Percentiles rank a stretch among this genome's conserved stretches.
Conservation (phyloP, 257 asterid genomes). For the Marsdenia floribunda region DNA sequence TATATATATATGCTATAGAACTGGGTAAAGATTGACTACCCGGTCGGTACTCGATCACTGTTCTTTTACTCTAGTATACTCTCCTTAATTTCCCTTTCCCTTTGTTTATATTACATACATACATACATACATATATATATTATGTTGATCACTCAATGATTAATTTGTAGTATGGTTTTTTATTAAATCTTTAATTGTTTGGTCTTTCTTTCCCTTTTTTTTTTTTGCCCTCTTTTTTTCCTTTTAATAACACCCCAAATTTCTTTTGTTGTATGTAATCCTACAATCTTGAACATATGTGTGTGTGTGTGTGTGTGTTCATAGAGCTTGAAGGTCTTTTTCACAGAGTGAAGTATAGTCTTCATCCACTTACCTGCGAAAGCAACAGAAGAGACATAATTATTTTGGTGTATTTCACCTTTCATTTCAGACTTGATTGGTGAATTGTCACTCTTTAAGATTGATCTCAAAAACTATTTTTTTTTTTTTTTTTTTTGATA, state of each 20-base stretch:
- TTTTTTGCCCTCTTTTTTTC: too few relatives aligned
- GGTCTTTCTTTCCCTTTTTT: not conserved
- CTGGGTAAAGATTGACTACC: slow-evolving; percentile 10
- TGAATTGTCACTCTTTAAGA: slow-evolving; percentile 5
- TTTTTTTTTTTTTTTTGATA: too few relatives aligned
- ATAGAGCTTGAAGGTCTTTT: slow-evolving; percentile 15
- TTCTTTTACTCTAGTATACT: slow-evolving; percentile 4
- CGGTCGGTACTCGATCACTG: not conserved
- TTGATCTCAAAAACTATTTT: too few relatives aligned
- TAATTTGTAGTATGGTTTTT: not conserved
- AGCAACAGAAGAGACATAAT: slow-evolving; percentile 19
- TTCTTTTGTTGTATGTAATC: not conserved
- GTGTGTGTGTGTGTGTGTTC: too few relatives aligned
- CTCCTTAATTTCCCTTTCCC: not conserved
- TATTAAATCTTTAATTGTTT: too few relatives aligned
- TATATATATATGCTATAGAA: too few relatives aligned
- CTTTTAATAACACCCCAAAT: not conserved
- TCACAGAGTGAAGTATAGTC: slow-evolving; percentile 15
- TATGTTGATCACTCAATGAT: not conserved
- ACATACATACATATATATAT: too few relatives aligned
- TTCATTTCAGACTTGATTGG: slow-evolving; percentile 18
- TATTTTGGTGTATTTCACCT: slow-evolving; percentile 8
- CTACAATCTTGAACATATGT: not conserved
- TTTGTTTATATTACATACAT: too few relatives aligned
- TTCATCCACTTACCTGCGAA: slow-evolving; percentile 25